Evolutionary conservation across 805 yeast genomes (phyloP), one percentile per base, ranked within the genome.

Genomic region (Limtongia smithiae): DNA sequence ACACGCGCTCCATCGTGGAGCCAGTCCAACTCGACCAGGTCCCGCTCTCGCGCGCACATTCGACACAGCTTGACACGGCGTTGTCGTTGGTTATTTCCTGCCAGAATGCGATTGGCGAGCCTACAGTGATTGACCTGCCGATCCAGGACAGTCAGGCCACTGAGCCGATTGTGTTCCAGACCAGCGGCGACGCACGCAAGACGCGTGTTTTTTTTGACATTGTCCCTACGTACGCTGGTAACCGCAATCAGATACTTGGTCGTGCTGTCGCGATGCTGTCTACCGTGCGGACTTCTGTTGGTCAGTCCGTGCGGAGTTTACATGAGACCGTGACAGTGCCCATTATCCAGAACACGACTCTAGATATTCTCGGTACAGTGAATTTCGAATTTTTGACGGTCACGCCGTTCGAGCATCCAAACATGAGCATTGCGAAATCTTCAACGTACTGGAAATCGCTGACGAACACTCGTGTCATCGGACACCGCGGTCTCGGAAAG

Each of bases 401-500:
- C 3, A 79, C 75, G 11, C 82, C 96, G 2, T 91, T 90, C 62
- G 63, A 64, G 32, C 94, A 88, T 64, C 80, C 81, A 7, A 75
- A 77, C 35, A 79, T 83, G 81, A 75, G 77, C 9, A 68, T 83
- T n/a, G 67, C 65, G 68, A 54, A 84, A 59, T 77, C 87, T 1
- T 84, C 85, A 45, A 83, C 93, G 1, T 90, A 89, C 68, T 91
- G 97, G 97, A 86, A 85, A 62, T 87, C 93, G 12, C 71, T 88
- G 46, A 89, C 85, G 3, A 78, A 91, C 0, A 86, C 96, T 1
- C 75, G 96, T 51, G 95, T 91, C 22, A 91, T 91, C 68, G 97
- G 97, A 1, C 97, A 91, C 67, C 78, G 97, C 62, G 97, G 97
- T 4, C 72, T 88, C 56, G 97, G 97, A 58, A 90, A 89, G 71